These are phyloP conservation scores for Saccharomycopsis fibuligera DNA, from an alignment of 805 yeast genomes.

Conservation along the genomic window DNA sequence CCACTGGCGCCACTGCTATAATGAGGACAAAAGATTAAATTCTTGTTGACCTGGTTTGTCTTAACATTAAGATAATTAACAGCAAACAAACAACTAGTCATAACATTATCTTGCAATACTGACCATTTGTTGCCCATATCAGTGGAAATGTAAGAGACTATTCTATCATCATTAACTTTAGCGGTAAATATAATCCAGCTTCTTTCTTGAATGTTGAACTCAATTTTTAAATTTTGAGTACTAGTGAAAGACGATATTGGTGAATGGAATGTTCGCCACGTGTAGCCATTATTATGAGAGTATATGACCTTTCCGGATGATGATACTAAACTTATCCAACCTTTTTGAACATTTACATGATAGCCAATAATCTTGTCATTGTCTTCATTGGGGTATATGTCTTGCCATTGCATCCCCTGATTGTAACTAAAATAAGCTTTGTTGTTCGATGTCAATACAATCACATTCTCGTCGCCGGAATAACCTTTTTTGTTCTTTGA, in stretches of 20 bases:
- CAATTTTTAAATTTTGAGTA: background rate
- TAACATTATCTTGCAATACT: constrained; percentile 15
- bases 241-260: background rate
- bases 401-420: constrained; percentile 6
- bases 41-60: background rate
- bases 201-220: background rate
- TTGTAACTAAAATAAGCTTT: constrained; percentile 6
- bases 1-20: background rate
- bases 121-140: constrained; percentile 17
- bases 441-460: constrained; percentile 1
- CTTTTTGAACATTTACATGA: constrained; percentile 1
- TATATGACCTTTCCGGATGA: constrained; percentile 36
- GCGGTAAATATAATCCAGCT: constrained; percentile 19
- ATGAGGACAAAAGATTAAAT: constrained; percentile 11
- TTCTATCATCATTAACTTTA: background rate
- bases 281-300: constrained; percentile 63
- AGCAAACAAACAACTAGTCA: constrained; percentile 9
- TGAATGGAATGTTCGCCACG: constrained; percentile 33
- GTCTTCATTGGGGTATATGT: background rate
- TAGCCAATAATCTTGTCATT: background rate
- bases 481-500: background rate
- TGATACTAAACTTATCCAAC: background rate
- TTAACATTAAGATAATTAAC: background rate
- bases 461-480: constrained; percentile 5
- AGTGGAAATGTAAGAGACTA: constrained; percentile 15